These are phyloP conservation scores for Calonectria pseudoturangicola DNA, from an alignment of 2,329 filamentous ascomycete species.

Conservation along the genomic window DNA sequence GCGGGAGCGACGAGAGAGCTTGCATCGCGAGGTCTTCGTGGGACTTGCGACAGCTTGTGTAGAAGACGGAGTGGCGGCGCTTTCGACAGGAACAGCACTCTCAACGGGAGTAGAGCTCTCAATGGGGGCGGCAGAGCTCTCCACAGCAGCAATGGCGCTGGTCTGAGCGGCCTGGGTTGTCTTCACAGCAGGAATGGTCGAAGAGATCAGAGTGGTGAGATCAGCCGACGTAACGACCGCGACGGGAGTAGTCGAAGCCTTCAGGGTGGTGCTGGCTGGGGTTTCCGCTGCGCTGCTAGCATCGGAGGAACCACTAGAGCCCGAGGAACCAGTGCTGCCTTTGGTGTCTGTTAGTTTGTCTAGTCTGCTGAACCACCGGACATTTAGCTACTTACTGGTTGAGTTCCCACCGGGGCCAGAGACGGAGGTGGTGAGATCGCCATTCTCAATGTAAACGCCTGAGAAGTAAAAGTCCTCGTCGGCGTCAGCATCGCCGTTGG, in stretches of 20 bases:
- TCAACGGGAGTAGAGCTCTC: neutral
- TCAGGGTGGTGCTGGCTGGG: neutral
- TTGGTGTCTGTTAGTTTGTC: neutral
- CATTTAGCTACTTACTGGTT: slow-evolving; percentile 14
- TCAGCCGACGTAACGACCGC: slow-evolving; percentile 7
- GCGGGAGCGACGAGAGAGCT: slow-evolving; percentile 12
- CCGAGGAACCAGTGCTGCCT: slow-evolving; percentile 23
- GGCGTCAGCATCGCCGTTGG: slow-evolving; percentile 71
- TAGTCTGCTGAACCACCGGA: neutral
- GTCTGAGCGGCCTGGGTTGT: slow-evolving; percentile 1
- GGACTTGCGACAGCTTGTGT: neutral
- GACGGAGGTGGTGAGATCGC: slow-evolving; percentile 56
- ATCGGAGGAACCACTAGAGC: neutral
- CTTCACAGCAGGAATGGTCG: neutral
- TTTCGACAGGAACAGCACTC: slow-evolving; percentile 6
- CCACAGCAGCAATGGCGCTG: neutral
- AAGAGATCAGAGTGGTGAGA: slow-evolving; percentile 2
- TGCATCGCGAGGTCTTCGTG: slow-evolving; percentile 30
- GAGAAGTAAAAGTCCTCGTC: slow-evolving; percentile 83
- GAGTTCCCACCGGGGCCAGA: slow-evolving; percentile 26
- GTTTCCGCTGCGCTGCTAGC: neutral
- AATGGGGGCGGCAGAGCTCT: neutral
- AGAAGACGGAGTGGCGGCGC: slow-evolving; percentile 1
- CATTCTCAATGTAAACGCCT: slow-evolving; percentile 80
- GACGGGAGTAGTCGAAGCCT: neutral